Evolutionary conservation across 2,329 filamentous ascomycete species (phyloP).

Genomic region (Verticillium longisporum): DNA sequence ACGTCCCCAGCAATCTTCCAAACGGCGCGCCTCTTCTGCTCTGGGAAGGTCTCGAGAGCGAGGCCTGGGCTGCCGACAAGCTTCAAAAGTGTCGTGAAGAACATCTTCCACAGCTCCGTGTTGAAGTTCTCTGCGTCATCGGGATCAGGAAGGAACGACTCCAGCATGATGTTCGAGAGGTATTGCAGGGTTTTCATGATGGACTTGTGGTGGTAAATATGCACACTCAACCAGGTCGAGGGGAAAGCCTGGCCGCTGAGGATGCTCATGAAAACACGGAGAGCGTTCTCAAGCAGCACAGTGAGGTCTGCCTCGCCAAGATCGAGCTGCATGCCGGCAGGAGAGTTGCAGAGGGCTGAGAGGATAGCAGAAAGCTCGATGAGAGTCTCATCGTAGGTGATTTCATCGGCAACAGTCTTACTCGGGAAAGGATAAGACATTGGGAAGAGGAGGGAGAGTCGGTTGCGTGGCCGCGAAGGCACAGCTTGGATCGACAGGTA

Average conservation of each 20-base stretch:
- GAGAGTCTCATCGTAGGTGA: slow-evolving; percentile 74
- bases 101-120: slow-evolving; percentile 87
- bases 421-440: slow-evolving; percentile 82
- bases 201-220: slow-evolving; percentile 88
- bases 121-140: slow-evolving; percentile 91
- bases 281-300: slow-evolving; percentile 66
- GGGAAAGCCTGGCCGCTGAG: slow-evolving; percentile 87
- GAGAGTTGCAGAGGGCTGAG: slow-evolving; percentile 70
- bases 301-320: slow-evolving; percentile 67
- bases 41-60: slow-evolving; percentile 90
- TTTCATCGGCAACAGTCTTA: slow-evolving; percentile 55
- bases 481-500: slow-evolving; percentile 67
- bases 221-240: slow-evolving; percentile 80
- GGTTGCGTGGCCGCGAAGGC: slow-evolving; percentile 47
- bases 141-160: slow-evolving; percentile 77
- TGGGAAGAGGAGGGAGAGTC: slow-evolving; percentile 84
- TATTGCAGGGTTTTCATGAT: slow-evolving; percentile 82
- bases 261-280: slow-evolving; percentile 85
- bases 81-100: slow-evolving; percentile 83
- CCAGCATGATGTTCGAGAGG: slow-evolving; percentile 70
- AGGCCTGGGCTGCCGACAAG: slow-evolving; percentile 84
- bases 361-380: slow-evolving; percentile 85
- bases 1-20: slow-evolving; percentile 99
- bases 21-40: slow-evolving; percentile 90
- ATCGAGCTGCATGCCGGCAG: slow-evolving; percentile 69